These are phyloP conservation scores for Boletellus sp. DNA, from an alignment of 768 basidiomycete species.

Conservation along the genomic window DNA sequence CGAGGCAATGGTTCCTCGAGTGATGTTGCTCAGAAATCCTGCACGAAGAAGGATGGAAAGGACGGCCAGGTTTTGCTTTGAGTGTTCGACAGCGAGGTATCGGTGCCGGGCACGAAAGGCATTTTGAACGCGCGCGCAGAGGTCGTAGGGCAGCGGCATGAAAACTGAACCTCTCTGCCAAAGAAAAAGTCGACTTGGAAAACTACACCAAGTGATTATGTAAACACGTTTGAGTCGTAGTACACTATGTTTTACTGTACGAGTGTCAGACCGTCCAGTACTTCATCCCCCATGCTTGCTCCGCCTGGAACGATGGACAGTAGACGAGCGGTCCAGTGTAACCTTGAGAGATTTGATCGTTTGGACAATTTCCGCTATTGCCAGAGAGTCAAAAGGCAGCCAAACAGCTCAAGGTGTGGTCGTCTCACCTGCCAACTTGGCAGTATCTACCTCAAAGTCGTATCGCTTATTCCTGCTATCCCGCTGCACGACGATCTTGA, in stretches of 20 bases:
- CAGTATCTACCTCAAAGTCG: conserved; percentile 93
- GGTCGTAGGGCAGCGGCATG: conserved; percentile 68
- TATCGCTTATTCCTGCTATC: conserved; percentile 82
- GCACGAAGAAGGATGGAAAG: conserved; percentile 87
- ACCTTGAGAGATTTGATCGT: conserved; percentile 64
- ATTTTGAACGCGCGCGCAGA: conserved; percentile 89
- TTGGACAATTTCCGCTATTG: conserved; percentile 71
- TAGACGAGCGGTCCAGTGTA: conserved; percentile 60
- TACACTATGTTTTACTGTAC: not conserved
- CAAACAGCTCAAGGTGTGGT: not conserved
- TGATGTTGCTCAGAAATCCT: conserved; percentile 81
- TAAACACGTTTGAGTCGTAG: not conserved
- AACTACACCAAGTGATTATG: conserved; percentile 14
- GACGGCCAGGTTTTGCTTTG: conserved; percentile 86
- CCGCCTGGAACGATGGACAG: conserved; percentile 56
- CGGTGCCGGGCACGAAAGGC: conserved; percentile 86
- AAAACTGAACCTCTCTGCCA: not conserved
- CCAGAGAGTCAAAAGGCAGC: conserved; percentile 2
- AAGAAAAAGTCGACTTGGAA: not conserved
- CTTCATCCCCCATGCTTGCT: conserved; percentile 54
- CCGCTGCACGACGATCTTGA: conserved; percentile 85
- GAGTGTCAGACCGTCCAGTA: not conserved
- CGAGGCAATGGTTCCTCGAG: conserved; percentile 66
- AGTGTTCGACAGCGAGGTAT: conserved; percentile 74
- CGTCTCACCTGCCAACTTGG: conserved; percentile 68